A percentile compares a stretch with the other conserved stretches of the same genome.
Evolutionary conservation across 1,284 basidiomycete genomes (phyloP).

Genomic region (Naganishia sp.): DNA sequence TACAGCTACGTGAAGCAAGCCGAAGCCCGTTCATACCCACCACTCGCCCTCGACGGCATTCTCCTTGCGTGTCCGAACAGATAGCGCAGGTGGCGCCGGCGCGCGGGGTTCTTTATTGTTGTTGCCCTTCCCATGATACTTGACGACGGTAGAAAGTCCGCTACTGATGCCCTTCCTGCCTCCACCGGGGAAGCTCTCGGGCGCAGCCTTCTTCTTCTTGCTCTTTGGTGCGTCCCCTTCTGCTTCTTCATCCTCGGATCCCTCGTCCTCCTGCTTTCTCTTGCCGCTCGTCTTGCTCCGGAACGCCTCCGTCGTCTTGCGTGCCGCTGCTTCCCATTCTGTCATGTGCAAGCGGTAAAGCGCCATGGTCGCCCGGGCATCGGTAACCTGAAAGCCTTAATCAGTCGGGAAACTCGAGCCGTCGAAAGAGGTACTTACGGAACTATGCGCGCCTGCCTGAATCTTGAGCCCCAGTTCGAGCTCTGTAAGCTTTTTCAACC

Average conservation of each 20-base stretch:
- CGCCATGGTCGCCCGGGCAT: constrained; percentile 95
- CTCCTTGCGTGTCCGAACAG: constrained; percentile 23
- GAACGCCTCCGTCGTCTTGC: constrained; percentile 47
- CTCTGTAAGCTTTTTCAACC: constrained; percentile 77
- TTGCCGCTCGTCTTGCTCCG: constrained; percentile 42
- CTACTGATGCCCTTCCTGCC: constrained; percentile 70
- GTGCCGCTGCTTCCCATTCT: constrained; percentile 70
- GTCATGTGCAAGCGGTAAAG: constrained; percentile 83
- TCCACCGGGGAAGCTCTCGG: constrained; percentile 57
- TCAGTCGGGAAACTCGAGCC: too few relatives aligned
- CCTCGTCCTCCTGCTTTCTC: constrained; percentile 37
- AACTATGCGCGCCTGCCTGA: constrained; percentile 83
- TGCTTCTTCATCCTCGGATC: constrained; percentile 45
- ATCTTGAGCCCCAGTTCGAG: constrained; percentile 81
- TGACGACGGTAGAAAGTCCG: constrained; percentile 66
- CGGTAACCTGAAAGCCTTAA: constrained; percentile 66
- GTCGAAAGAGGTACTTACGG: constrained; percentile 60
- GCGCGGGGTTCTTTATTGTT: constrained; percentile 10
- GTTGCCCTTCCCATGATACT: constrained; percentile 35
- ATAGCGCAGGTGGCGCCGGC: background rate
- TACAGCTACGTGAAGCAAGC: background rate
- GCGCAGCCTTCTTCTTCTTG: constrained; percentile 33
- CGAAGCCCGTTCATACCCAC: constrained; percentile 8
- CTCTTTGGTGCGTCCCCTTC: constrained; percentile 36
- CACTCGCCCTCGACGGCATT: constrained; percentile 23